Base-by-base conservation (phyloP, 805 yeast species). In the Pichia thaimueangensis region DNA sequence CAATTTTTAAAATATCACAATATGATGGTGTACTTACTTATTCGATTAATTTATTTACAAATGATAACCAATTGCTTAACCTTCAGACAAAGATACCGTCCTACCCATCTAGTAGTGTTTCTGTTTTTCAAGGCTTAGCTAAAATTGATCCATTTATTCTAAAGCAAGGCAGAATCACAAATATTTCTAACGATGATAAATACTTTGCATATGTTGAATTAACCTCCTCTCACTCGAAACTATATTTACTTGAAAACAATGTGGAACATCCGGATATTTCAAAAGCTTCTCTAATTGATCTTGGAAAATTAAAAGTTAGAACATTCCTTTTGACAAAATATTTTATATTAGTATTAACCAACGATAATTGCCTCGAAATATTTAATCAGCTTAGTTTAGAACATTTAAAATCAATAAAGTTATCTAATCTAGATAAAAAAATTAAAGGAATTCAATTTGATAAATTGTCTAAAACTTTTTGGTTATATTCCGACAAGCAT, bases 401-500 rank as follows among this genome's bases (percentile, higher is more conserved):
- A 36, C 54, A 70, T 5, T 74, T 72, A 30, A 56, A 65, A 1
- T 57, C 76, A 4, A 69, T 62, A 45, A 31, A 55, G 13, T 32
- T 52, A 44, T 41, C 55, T 12, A 30, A 51, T 54, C 20, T 57
- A 5, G 56, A 56, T 34, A 74, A 69, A 35, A 52, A 57, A 22
- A 55, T 73, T 35, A 43, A 69, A 6, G 82, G 82, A 0, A 55
- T 78, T 5, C 54, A 71, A 2, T 67, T 69, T 2, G 94, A 84
- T 52, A 60, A 62, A 39, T 45, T 59, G 4, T 61, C 62, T 34
- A 56, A 68, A 1, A 85, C 97, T 0, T 84, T 68, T 52, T 93
- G 98, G 98, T 60, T 84, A 4, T 86, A 68, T 52, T 76, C 93
- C 0, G 60, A 65, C 11, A 55, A 63, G 5, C 69, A 69, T 37